Base-by-base conservation (phyloP, 129 eudicot species). In the Scalesia atractyloides region DNA sequence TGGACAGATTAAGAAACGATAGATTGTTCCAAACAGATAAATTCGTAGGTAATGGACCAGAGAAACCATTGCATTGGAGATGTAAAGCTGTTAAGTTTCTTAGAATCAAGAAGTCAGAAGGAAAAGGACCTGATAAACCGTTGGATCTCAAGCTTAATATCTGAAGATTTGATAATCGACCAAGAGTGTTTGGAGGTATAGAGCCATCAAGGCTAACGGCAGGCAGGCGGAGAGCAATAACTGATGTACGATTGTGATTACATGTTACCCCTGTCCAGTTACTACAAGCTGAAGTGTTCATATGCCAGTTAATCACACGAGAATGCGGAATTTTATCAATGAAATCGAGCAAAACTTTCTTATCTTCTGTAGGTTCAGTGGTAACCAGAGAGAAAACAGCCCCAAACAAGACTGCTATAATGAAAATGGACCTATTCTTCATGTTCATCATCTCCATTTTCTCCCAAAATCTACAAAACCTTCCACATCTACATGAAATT, bases 221-320 rank as follows among this genome's bases (percentile, higher is more conserved):
- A 52, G 97, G 96, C 83, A 94, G 81, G 61, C 96, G 77, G 58
- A 94, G 78, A 12, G 97, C 96, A 51, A 88, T 90, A 16, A 94
- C 26, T 26, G 86, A 69, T 11, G 96, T 81, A 14, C 83, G 69
- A 30, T 86, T 74, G 70, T 84, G 86, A 80, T 89, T 82, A 65
- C 98, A 94, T 14, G 96, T 90, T 17, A 94, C 93, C 49, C 98
- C 97, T 51, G 74, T 82, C 98, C 98, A 94, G 72, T 65, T 73
- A 54, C 58, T 77, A 73, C 98, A 94, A 68, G 87, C 96, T 3
- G 96, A 76, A 72, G 86, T 76, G 5, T 72, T 85, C 59, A 49
- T 76, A 60, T 82, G 39, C 98, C 98, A 94, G 46, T 94, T 84
- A 52, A 94, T 64, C 12, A 64, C 49, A 30, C 73, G 72, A 5